Base-by-base conservation (phyloP, 768 basidiomycete species). In the Rhizopogon salebrosus region DNA sequence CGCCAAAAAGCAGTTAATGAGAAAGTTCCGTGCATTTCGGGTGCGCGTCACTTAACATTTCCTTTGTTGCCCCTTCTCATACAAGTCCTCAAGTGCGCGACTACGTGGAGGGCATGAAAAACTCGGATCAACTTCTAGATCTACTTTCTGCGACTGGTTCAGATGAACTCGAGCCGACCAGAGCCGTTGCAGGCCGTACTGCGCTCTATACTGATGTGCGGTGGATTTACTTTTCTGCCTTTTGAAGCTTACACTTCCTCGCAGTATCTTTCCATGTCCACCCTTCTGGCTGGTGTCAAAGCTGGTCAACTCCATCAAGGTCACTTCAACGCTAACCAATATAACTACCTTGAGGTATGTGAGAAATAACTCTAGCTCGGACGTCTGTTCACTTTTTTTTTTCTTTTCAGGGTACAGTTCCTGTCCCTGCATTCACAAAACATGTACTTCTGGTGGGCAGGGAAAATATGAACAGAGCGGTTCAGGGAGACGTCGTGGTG, bases 391-490 rank as follows among this genome's bases (percentile, higher is more conserved):
- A 24, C 27, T 23, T 14, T 36, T 24, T 60, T 31, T 1, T 29
- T 23, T 14, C 34, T 24, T 60, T 31, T 1, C 59, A 92, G 88
- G 95, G 94, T 6, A 89, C 78, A 42, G 93, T 97, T 16, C 75
- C 82, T 3, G 85, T 89, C 0, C 82, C 85, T 1, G 79, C 77
- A 0, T 88, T 89, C 60, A 72, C 75, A 27, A 92, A 89, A 63
- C 85, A 91, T 0, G 76, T 98, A 8, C 76, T 98, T 1, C 75
- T 99, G 4, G 78, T 91, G 27, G 95, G 95, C 0, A 78, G 94
- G 26, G 87, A 94, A 68, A 85, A 92, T 56, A 97, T 98, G 89
- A 99, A 99, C 65, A 84, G 97, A 16, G 86, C 94, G 0, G 90
- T 98, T 9, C 80, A 95, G 31, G 95, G 97, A 1, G 97, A 99